Conservation (phyloP, 2,329 filamentous ascomycete species). For the Alternaria sp. region DNA sequence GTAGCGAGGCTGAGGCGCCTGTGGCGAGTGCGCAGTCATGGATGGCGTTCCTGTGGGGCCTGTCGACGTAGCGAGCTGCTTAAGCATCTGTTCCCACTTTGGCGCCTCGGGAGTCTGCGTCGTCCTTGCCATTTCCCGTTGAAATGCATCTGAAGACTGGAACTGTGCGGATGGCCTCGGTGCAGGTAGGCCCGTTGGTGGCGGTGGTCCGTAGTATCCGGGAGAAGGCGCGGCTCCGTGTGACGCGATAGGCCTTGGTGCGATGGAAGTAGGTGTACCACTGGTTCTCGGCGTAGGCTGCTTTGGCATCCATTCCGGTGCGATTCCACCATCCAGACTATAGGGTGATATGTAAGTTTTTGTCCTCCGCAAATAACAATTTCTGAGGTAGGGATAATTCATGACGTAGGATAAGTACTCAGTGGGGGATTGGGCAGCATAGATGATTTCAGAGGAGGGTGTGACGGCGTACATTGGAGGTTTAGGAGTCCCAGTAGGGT, state of each 20-base stretch:
- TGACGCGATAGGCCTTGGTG: slow-evolving; percentile 19
- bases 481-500: slow-evolving; percentile 39
- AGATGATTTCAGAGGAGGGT: slow-evolving; percentile 46
- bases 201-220: slow-evolving; percentile 15
- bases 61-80: slow-evolving; percentile 35
- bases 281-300: slow-evolving; percentile 9
- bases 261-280: slow-evolving; percentile 16
- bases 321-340: slow-evolving; percentile 51
- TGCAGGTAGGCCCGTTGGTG: slow-evolving; percentile 17
- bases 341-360: slow-evolving; percentile 57
- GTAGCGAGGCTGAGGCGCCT: slow-evolving; percentile 26
- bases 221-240: slow-evolving; percentile 15
- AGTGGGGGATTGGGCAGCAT: slow-evolving; percentile 43
- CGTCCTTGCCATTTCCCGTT: slow-evolving; percentile 46
- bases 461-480: slow-evolving; percentile 47
- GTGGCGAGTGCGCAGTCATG: slow-evolving; percentile 7
- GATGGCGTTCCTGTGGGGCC: slow-evolving; percentile 15
- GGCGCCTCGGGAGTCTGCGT: slow-evolving; percentile 27
- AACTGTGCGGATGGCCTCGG: slow-evolving; percentile 48
- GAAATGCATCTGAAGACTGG: slow-evolving; percentile 54
- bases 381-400: slow-evolving; percentile 55
- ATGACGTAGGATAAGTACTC: slow-evolving; percentile 53
- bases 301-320: slow-evolving; percentile 49
- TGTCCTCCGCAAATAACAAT: slow-evolving; percentile 53
- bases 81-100: slow-evolving; percentile 45